These are phyloP conservation scores for Xerocomus potaroensis DNA, from an alignment of 768 basidiomycete genomes.

Conservation along the genomic window DNA sequence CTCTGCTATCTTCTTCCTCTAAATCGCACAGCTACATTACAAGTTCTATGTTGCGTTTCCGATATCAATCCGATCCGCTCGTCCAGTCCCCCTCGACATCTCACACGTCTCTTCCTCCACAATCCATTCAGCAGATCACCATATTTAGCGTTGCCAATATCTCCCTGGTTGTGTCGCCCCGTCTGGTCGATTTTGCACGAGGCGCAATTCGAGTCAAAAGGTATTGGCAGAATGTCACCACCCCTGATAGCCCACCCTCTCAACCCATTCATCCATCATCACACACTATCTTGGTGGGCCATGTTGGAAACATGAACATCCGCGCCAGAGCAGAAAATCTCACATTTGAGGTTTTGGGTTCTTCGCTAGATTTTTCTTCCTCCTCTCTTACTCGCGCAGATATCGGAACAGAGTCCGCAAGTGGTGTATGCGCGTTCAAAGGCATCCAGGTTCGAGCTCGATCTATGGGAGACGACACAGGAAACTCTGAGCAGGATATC, in stretches of 20 bases:
- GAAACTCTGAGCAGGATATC: slow-evolving; percentile 44
- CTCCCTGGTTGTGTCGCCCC: slow-evolving; percentile 46
- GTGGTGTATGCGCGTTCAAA: slow-evolving; percentile 45
- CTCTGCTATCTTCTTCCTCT: slow-evolving; percentile 18
- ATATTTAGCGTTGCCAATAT: slow-evolving; percentile 40
- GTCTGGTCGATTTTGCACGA: slow-evolving; percentile 57
- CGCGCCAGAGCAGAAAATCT: slow-evolving; percentile 70
- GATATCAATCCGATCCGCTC: slow-evolving; percentile 16
- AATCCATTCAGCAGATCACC: slow-evolving; percentile 17
- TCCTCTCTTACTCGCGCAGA: slow-evolving; percentile 14
- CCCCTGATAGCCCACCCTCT: background rate
- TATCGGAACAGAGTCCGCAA: slow-evolving; percentile 39
- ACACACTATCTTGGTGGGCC: slow-evolving; percentile 37
- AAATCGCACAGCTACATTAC: slow-evolving; percentile 23
- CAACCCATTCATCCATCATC: slow-evolving; percentile 6
- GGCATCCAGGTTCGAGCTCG: slow-evolving; percentile 56
- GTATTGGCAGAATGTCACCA: slow-evolving; percentile 21
- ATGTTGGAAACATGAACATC: slow-evolving; percentile 44
- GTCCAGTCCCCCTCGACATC: slow-evolving; percentile 9
- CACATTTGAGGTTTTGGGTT: slow-evolving; percentile 54
- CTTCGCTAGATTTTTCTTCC: slow-evolving; percentile 23
- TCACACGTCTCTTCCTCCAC: slow-evolving; percentile 12
- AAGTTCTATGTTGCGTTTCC: slow-evolving; percentile 24
- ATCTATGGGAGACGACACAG: slow-evolving; percentile 39
- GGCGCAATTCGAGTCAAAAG: slow-evolving; percentile 48